Evolutionary conservation across 768 basidiomycete genomes (phyloP).

Genomic region (Xerocomus spinulosus): DNA sequence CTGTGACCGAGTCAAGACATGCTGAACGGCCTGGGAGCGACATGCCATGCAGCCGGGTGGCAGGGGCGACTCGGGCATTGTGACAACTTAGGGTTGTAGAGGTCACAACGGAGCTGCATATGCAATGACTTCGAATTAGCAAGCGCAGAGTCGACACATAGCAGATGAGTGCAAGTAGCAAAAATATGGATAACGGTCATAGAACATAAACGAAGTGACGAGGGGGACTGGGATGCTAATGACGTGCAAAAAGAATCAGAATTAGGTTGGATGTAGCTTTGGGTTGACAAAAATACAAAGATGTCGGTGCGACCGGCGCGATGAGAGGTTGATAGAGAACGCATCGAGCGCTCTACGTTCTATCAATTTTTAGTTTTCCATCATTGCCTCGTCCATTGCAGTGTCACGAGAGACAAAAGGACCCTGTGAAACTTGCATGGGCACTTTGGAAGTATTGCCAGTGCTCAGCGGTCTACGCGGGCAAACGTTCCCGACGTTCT

Average conservation of each 20-base stretch:
- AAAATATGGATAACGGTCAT: neutral
- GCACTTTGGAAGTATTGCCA: conserved; percentile 6
- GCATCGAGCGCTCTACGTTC: conserved; percentile 9
- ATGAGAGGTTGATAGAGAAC: neutral
- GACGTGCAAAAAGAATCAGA: neutral
- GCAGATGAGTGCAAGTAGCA: neutral
- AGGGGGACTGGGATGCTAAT: neutral
- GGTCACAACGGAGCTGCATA: too few relatives aligned
- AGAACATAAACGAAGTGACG: neutral
- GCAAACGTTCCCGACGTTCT: conserved; percentile 1
- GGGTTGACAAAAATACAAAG: neutral
- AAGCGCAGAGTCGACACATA: neutral
- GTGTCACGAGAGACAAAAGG: conserved; percentile 2
- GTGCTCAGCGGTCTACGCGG: conserved; percentile 5
- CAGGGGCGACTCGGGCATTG: too few relatives aligned
- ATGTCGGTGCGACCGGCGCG: conserved; percentile 12
- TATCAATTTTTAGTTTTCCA: conserved; percentile 12
- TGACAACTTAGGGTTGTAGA: too few relatives aligned
- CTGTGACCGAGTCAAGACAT: too few relatives aligned
- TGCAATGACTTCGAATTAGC: neutral
- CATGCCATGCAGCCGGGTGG: too few relatives aligned
- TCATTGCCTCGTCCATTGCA: conserved; percentile 18
- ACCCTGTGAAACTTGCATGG: conserved; percentile 10
- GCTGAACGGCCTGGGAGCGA: too few relatives aligned
- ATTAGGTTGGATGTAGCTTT: conserved; percentile 21